These are phyloP conservation scores for Chaetomium sp. DNA, from an alignment of 2,329 filamentous ascomycete genomes.

Conservation along the genomic window DNA sequence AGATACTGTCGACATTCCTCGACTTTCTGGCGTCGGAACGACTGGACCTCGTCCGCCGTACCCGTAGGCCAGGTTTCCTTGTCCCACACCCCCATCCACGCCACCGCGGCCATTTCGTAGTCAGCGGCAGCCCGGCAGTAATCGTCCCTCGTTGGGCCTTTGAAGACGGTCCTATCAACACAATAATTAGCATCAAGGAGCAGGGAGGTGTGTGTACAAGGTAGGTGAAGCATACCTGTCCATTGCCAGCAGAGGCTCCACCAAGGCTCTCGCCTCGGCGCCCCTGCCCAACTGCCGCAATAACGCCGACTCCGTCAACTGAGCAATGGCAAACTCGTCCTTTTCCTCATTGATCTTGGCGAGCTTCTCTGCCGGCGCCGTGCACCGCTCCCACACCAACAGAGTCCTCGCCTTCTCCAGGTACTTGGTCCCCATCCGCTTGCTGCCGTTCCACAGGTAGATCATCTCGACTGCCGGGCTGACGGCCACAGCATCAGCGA, in stretches of 20 bases:
- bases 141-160: conserved; percentile 65
- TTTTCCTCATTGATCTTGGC: conserved; percentile 53
- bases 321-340: conserved; percentile 66
- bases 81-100: conserved; percentile 69
- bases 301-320: conserved; percentile 67
- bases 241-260: conserved; percentile 67
- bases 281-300: conserved; percentile 64
- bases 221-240: conserved; percentile 54
- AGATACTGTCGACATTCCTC: conserved; percentile 66
- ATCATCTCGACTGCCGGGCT: conserved; percentile 88
- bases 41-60: conserved; percentile 34
- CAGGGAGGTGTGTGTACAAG: background rate
- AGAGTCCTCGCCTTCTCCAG: conserved; percentile 63
- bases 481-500: conserved; percentile 79
- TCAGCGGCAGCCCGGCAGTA: conserved; percentile 73
- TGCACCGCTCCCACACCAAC: conserved; percentile 68
- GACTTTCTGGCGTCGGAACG: conserved; percentile 51
- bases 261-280: conserved; percentile 64
- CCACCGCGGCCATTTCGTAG: conserved; percentile 82
- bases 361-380: conserved; percentile 45
- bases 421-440: conserved; percentile 70
- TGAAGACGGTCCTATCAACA: conserved; percentile 52
- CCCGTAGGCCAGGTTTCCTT: conserved; percentile 38
- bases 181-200: conserved; percentile 3
- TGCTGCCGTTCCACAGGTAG: conserved; percentile 89